These are phyloP conservation scores for Cucumis melo DNA, from an alignment of 306 rosid species.

Conservation along the genomic window DNA sequence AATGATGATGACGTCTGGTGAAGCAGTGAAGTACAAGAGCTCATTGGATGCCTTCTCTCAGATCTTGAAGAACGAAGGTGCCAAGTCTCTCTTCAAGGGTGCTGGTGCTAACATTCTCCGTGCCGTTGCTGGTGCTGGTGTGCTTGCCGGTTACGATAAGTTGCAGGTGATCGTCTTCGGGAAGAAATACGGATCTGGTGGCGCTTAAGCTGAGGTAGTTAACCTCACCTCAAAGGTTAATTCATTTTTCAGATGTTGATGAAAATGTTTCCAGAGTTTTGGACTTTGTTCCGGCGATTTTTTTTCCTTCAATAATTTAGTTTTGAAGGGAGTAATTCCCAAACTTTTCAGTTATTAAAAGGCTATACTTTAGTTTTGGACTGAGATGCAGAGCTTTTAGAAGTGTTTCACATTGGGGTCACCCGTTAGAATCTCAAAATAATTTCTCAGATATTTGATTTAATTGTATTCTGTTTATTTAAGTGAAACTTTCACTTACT, in stretches of 20 bases:
- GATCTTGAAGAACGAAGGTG: constrained; percentile 59
- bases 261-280: constrained; percentile 33
- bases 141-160: constrained; percentile 85
- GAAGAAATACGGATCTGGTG: constrained; percentile 90
- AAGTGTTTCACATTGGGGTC: no score
- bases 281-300: constrained; percentile 12
- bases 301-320: constrained; percentile 62
- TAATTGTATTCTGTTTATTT: no score
- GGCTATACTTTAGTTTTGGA: neutral
- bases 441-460: no score
- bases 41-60: constrained; percentile 62
- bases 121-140: constrained; percentile 95
- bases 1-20: constrained; percentile 97
- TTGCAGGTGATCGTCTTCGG: constrained; percentile 66
- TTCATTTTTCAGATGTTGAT: constrained; percentile 58
- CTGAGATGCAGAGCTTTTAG: neutral
- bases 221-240: neutral
- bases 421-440: no score
- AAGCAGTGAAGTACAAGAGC: constrained; percentile 76
- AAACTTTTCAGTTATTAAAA: neutral
- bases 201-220: constrained; percentile 17
- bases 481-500: no score
- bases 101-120: constrained; percentile 89
- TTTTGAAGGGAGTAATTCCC: constrained; percentile 50
- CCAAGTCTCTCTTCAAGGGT: constrained; percentile 82